These are phyloP conservation scores for Raffaelea albimanens DNA, from an alignment of 2,329 filamentous ascomycete genomes.

Conservation along the genomic window DNA sequence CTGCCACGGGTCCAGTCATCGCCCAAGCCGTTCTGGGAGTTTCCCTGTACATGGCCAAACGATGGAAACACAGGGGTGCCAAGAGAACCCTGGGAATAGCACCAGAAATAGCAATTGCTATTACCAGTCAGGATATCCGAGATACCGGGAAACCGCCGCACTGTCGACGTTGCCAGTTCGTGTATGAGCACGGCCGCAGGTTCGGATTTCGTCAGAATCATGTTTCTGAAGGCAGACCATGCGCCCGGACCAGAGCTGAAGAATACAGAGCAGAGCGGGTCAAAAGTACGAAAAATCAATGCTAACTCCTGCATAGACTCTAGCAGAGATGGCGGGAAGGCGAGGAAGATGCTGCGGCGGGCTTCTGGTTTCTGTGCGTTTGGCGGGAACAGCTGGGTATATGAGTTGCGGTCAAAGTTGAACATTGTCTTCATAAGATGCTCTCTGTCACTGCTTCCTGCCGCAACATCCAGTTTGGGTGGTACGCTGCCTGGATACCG, in stretches of 20 bases:
- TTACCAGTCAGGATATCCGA: conserved; percentile 18
- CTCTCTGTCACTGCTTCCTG: conserved; percentile 6
- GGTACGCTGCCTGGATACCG: not conserved
- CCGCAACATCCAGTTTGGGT: not conserved
- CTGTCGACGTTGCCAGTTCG: conserved; percentile 26
- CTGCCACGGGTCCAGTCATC: too few relatives aligned
- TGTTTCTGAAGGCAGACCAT: conserved; percentile 35
- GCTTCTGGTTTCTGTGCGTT: conserved; percentile 11
- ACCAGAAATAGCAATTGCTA: conserved; percentile 24
- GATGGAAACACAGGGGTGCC: conserved; percentile 22
- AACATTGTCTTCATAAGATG: conserved; percentile 17
- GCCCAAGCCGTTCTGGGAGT: too few relatives aligned
- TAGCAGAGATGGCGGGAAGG: conserved; percentile 32
- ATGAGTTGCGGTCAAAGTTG: conserved; percentile 20
- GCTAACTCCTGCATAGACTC: conserved; percentile 27
- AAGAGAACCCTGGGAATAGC: conserved; percentile 26
- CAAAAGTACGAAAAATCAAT: conserved; percentile 32
- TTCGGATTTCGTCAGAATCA: conserved; percentile 13
- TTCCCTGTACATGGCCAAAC: too few relatives aligned
- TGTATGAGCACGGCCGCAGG: conserved; percentile 33
- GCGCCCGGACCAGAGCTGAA: conserved; percentile 30
- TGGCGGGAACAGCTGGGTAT: conserved; percentile 12
- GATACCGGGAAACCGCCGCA: conserved; percentile 31
- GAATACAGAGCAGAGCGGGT: conserved; percentile 31
- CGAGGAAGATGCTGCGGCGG: conserved; percentile 33